Percentiles rank a stretch among this genome's conserved stretches.
Evolutionary conservation across 2,329 filamentous ascomycete species (phyloP).

Genomic region (Nothophoma quercina): DNA sequence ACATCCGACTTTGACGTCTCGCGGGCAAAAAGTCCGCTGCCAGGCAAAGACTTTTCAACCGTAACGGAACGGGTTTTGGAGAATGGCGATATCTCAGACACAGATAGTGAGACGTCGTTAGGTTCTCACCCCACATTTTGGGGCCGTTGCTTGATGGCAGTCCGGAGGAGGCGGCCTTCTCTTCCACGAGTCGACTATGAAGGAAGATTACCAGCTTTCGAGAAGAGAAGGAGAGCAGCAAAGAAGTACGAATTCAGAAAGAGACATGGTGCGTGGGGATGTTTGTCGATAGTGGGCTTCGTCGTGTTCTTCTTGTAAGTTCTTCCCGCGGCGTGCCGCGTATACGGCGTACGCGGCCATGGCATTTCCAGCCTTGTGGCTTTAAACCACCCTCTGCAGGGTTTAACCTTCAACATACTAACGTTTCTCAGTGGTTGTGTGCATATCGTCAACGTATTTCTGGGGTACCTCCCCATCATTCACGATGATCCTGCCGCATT

Average conservation of each 20-base stretch:
- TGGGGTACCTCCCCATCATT: slow-evolving; percentile 47
- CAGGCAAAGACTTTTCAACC: slow-evolving; percentile 25
- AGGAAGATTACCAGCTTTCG: slow-evolving; percentile 23
- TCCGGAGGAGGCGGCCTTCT: slow-evolving; percentile 34
- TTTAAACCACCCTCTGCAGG: neutral
- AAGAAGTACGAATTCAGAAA: slow-evolving; percentile 27
- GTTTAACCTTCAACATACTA: slow-evolving; percentile 16
- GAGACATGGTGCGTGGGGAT: slow-evolving; percentile 26
- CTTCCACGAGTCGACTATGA: slow-evolving; percentile 20
- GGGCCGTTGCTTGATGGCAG: slow-evolving; percentile 40
- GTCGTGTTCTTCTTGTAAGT: slow-evolving; percentile 47
- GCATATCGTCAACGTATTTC: slow-evolving; percentile 51
- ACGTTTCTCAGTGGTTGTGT: slow-evolving; percentile 50
- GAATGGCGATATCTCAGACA: slow-evolving; percentile 33
- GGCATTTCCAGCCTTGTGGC: slow-evolving; percentile 3
- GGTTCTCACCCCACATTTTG: slow-evolving; percentile 27
- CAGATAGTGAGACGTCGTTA: slow-evolving; percentile 23
- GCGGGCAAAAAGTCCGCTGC: slow-evolving; percentile 17
- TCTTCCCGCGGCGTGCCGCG: slow-evolving; percentile 3
- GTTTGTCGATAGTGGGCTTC: slow-evolving; percentile 29
- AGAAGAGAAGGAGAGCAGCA: slow-evolving; percentile 26
- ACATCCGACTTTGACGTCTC: slow-evolving; percentile 27
- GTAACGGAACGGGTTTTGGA: slow-evolving; percentile 26
- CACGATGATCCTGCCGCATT: slow-evolving; percentile 45
- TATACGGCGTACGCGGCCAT: slow-evolving; percentile 4